Percentiles rank a stretch among this genome's conserved stretches.
phyloP scores from a whole-genome alignment of 306 rosid genomes.

The Myrica gale region DNA sequence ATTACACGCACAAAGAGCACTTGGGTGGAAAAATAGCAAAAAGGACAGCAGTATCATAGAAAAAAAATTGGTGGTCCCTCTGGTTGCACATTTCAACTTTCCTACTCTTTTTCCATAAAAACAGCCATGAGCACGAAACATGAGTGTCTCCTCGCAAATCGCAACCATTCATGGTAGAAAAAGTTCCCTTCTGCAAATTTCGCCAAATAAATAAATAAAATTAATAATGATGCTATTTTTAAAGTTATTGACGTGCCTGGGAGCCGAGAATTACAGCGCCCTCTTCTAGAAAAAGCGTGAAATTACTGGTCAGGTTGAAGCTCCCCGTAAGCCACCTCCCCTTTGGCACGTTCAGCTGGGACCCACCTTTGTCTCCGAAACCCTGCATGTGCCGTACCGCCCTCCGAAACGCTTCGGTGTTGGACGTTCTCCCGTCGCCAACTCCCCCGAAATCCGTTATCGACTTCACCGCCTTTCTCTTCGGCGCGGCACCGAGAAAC shows the following conservation, averaged over 20 bases:
- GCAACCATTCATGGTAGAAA: neutral
- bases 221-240: too few species aligned
- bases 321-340: conserved; percentile 86
- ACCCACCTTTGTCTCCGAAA: conserved; percentile 56
- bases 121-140: neutral
- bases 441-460: conserved; percentile 76
- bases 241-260: conserved; percentile 45
- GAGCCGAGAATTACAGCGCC: conserved; percentile 76
- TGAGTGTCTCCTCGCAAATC: neutral
- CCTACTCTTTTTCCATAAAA: neutral
- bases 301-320: conserved; percentile 87
- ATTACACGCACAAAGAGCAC: neutral
- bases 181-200: neutral
- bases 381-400: conserved; percentile 63
- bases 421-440: conserved; percentile 74
- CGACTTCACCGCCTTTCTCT: conserved; percentile 50
- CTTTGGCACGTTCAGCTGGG: conserved; percentile 65
- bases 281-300: conserved; percentile 72
- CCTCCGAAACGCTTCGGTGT: conserved; percentile 63
- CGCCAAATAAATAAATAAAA: too few species aligned
- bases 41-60: neutral
- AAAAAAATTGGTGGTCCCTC: neutral
- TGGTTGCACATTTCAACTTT: conserved; percentile 15
- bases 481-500: conserved; percentile 32
- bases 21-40: neutral